Conservation (phyloP, 2,329 filamentous ascomycete species). For the Trichoderma guizhouense region DNA sequence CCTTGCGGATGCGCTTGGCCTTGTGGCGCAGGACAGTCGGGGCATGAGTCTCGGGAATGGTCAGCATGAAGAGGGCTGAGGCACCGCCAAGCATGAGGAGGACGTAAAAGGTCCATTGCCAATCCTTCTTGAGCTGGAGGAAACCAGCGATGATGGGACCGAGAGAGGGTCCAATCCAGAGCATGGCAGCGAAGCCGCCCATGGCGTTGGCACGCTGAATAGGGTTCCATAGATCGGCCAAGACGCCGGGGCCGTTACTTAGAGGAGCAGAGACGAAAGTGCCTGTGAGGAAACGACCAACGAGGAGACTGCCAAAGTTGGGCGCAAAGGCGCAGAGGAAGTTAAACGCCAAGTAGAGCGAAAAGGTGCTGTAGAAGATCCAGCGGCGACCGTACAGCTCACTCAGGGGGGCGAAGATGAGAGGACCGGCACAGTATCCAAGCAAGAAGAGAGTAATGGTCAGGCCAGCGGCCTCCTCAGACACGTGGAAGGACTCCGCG, state of each 20-base stretch:
- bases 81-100: slow-evolving; percentile 42
- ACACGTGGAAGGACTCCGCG: slow-evolving; percentile 41
- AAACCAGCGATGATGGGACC: slow-evolving; percentile 56
- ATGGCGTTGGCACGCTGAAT: slow-evolving; percentile 52
- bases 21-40: slow-evolving; percentile 51
- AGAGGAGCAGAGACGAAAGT: slow-evolving; percentile 52
- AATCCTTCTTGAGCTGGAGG: slow-evolving; percentile 51
- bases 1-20: slow-evolving; percentile 47
- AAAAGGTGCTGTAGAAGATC: slow-evolving; percentile 51
- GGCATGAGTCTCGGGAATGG: slow-evolving; percentile 56
- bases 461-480: slow-evolving; percentile 44
- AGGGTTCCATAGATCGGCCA: slow-evolving; percentile 53
- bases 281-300: slow-evolving; percentile 54
- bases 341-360: slow-evolving; percentile 48
- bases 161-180: slow-evolving; percentile 51
- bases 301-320: slow-evolving; percentile 50
- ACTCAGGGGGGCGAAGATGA: slow-evolving; percentile 55
- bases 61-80: slow-evolving; percentile 47
- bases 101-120: slow-evolving; percentile 53
- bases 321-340: slow-evolving; percentile 54
- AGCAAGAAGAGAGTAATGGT: slow-evolving; percentile 54
- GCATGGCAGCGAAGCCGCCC: slow-evolving; percentile 51
- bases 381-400: slow-evolving; percentile 56
- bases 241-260: slow-evolving; percentile 48
- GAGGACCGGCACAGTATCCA: slow-evolving; percentile 55